Evolutionary conservation across 768 basidiomycete genomes (phyloP), one percentile per base, ranked within the genome.

Genomic region (Rhizopogon roseolus): DNA sequence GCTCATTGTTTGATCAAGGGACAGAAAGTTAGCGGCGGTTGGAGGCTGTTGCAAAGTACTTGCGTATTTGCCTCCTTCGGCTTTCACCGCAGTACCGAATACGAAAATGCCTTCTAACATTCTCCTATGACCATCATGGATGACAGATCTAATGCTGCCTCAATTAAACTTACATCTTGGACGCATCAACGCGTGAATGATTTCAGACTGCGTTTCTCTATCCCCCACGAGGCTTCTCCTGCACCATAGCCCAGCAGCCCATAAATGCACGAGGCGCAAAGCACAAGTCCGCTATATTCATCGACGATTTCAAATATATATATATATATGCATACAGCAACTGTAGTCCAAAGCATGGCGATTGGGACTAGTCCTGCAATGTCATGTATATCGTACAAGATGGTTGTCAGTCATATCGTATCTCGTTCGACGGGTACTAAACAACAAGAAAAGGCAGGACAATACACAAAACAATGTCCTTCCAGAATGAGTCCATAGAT

Each of bases 401-500:
- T 32, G 28, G 22, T 14, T 5, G 11, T 49, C 19, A 1, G 28
- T 50, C 8, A 13, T 34, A 49, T 25, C 13, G 7, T 19, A 34
- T 32, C 17, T 46, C 29, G 41, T 17, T 3, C 41, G 29, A 36
- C 19, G 28, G 14, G 29, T 28, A 53, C 34, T 38, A 27, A 49
- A 50, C 45, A 50, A 34, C 34, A n/a, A n/a, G 13, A 32, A 37
- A 41, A 52, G 16, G 49, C 40, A 52, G 50, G 28, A 34, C 32
- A 37, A 45, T 37, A 50, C 37, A 27, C 8, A 28, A 11, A 37
- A 53, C 43, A 52, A 13, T 7, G 22, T 13, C n/a, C 25, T 46
- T 42, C 28, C 28, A n/a, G 19, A 28, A 19, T n/a, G 14, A 38
- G 25, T 16, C 22, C n/a, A 44, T 17, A 42, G 54, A 64, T 55